phyloP scores from a whole-genome alignment of 106 monocot genomes.

The Acorus gramineus region DNA sequence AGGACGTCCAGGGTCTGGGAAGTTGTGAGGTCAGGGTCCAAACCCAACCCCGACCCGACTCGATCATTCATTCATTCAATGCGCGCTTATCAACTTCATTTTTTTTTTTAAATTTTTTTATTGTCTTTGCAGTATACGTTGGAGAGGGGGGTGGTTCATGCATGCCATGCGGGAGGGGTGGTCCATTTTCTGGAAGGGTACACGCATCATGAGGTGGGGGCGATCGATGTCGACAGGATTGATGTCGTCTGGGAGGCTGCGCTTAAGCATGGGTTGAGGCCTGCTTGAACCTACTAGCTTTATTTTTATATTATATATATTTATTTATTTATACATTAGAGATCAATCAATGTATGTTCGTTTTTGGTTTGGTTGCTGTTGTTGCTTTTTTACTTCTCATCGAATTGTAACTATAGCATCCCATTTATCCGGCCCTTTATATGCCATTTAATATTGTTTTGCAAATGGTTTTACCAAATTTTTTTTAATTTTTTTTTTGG shows the following conservation, averaged over 20 bases:
- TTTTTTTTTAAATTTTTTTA: background rate
- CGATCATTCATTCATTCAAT: background rate
- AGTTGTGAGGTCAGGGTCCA: background rate
- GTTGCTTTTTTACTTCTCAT: too few species aligned
- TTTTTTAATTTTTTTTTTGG: too few species aligned
- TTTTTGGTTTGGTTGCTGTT: too few species aligned
- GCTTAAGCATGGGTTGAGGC: background rate
- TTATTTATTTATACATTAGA: too few species aligned
- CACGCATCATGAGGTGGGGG: constrained; percentile 3
- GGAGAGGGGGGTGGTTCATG: background rate
- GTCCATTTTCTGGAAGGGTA: background rate
- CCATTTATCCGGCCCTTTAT: too few species aligned
- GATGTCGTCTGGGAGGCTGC: constrained; percentile 3
- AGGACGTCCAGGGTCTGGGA: background rate
- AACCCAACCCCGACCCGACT: background rate
- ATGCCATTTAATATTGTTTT: too few species aligned
- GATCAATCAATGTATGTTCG: too few species aligned
- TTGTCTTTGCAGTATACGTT: background rate
- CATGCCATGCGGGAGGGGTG: background rate
- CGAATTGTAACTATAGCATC: too few species aligned
- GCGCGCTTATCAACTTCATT: background rate
- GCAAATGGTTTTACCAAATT: too few species aligned
- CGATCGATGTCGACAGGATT: constrained; percentile 2
- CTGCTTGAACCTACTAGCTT: too few species aligned
- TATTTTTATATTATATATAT: too few species aligned